These are phyloP conservation scores for Sphenostylis stenocarpa DNA, from an alignment of 306 rosid species.

Conservation along the genomic window DNA sequence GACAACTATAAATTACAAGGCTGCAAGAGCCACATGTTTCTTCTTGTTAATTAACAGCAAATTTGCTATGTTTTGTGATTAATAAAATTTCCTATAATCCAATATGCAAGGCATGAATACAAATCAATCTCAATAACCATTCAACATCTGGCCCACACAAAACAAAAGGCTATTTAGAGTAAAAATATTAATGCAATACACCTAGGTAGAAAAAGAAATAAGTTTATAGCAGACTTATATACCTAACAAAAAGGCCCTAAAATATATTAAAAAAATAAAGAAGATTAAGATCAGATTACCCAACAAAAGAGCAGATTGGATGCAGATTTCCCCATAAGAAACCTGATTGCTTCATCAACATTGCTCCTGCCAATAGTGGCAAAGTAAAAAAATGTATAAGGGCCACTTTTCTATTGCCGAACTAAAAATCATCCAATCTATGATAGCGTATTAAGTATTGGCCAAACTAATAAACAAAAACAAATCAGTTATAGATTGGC, in stretches of 20 bases:
- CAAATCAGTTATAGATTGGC: constrained; percentile 30
- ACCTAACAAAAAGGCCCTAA: constrained; percentile 17
- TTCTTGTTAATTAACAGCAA: not conserved
- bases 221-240: constrained; percentile 9
- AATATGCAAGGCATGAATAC: constrained; percentile 20
- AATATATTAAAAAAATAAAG: not conserved
- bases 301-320: constrained; percentile 74
- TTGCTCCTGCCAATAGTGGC: constrained; percentile 55
- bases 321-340: constrained; percentile 57
- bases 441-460: constrained; percentile 23
- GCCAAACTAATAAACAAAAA: constrained; percentile 22
- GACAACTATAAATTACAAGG: not conserved
- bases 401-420: constrained; percentile 14
- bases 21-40: not conserved
- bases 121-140: constrained; percentile 10
- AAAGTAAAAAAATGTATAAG: constrained; percentile 14
- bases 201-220: constrained; percentile 14
- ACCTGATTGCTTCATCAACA: constrained; percentile 45
- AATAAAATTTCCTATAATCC: not conserved
- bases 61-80: constrained; percentile 16
- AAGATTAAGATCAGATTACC: constrained; percentile 53
- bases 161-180: constrained; percentile 9
- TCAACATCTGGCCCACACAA: not conserved
- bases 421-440: not conserved
- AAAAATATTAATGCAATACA: constrained; percentile 14